Base-by-base conservation (phyloP, 768 basidiomycete genomes). In the Kwoniella shandongensis region DNA sequence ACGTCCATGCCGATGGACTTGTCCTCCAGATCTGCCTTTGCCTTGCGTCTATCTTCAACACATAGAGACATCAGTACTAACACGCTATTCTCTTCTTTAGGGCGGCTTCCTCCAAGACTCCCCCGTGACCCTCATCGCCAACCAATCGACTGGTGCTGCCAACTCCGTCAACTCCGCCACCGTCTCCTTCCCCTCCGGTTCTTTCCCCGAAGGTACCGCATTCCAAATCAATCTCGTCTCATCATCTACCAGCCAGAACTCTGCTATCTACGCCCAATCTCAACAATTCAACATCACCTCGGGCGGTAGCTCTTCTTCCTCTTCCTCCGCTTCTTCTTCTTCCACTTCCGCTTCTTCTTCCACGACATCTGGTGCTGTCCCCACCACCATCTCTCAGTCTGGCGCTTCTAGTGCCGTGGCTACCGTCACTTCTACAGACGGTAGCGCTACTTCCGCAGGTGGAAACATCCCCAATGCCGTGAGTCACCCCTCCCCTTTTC, bases 191-290 rank as follows among this genome's bases (percentile, higher is more conserved):
- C 79, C 86, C 20, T 85, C 86, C 3, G 82, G 80, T 49, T 80
- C 79, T 27, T 90, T 86, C 85, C 84, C 85, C 12, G 44, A 73
- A n/a, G 86, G 85, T 54, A 52, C 62, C 30, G 79, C 76, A 32
- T 92, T 83, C 82, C 85, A 83, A 54, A 81, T 93, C 76, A 89
- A 91, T 79, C 75, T 92, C 25, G 83, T 86, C 59, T 66, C 79
- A 63, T 66, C 79, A 63, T 60, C 79, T 2, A 46, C 47, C 17
- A 53, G 81, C 18, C 49, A 83, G 51, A 77, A 82, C 22, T 68
- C 74, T 73, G 76, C 77, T 48, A 84, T 91, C 63, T 81, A 84
- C 51, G 88, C 89, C 36, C 88, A 92, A 77, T 89, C 88, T 17
- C 49, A 54, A 25, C 70, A 83, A 53, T 92, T 91, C 76, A 77